Evolutionary conservation across 495 filamentous ascomycete genomes (phyloP), one percentile per base, ranked within the genome.

Genomic region (Penicillium egyptiacum): DNA sequence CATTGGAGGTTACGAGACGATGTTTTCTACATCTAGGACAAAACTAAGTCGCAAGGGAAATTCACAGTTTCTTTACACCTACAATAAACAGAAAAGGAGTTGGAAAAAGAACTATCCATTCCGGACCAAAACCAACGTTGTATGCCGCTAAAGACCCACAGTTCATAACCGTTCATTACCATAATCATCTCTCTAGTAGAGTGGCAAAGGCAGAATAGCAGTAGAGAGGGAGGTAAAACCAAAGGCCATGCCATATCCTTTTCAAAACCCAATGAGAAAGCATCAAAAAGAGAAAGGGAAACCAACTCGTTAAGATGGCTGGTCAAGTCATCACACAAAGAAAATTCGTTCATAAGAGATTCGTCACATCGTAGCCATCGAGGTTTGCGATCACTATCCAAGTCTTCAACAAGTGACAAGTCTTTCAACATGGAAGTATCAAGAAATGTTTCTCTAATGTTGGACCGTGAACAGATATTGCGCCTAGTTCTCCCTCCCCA

Each of bases 311-410:
- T 46, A 39, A 39, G 35, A 58, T 47, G 50, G 50, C 56, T 49
- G 35, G 25, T 31, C 55, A 57, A 57, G 45, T 41, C 20, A 41
- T 58, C 49, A 56, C 58, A 69, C 64, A 69, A 60, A 67, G 55
- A 59, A 65, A 52, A 69, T 67, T 69, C 66, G 66, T 69, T 56
- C 45, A 68, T 62, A 76, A 61, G 63, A 76, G 67, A 76, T 79
- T 79, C 76, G 76, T 79, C 58, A 68, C 70, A 73, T 79, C 74
- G 72, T 77, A 66, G 75, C 76, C 76, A 65, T 77, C 67, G 72
- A 64, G 64, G 66, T 60, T 63, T 68, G 59, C 33, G 4, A 30
- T 26, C 39, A 52, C 20, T 9, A 11, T 28, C 28, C 45, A 30
- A 30, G 16, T 20, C 26, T 5, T 31, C 25, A 46, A 9, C 17